Percentiles rank a stretch among this genome's conserved stretches.
These are phyloP conservation scores for Theileria annulata DNA, from an alignment of 169 alveolate species.

Conservation along the genomic window DNA sequence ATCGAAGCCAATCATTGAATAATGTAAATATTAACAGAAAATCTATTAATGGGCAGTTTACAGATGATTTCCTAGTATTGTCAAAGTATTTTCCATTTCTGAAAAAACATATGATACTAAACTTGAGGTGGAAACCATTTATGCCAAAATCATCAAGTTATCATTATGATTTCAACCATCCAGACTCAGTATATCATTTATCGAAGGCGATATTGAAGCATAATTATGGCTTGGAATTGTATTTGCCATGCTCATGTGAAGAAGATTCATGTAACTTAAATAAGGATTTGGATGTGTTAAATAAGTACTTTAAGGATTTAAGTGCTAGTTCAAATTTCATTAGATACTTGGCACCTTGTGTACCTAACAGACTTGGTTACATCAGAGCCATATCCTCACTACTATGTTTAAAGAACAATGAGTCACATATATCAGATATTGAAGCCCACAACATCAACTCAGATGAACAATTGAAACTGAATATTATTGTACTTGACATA, in stretches of 20 bases:
- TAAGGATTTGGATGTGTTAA: background rate
- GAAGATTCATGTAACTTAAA: background rate
- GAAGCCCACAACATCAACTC: background rate
- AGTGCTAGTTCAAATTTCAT: background rate
- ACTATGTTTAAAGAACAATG: conserved; percentile 23
- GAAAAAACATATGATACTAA: conserved; percentile 55
- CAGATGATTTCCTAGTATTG: conserved; percentile 43
- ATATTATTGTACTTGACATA: conserved; percentile 69
- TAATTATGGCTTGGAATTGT: conserved; percentile 38
- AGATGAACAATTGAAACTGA: conserved; percentile 29
- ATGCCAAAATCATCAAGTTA: conserved; percentile 54
- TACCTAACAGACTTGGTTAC: conserved; percentile 75
- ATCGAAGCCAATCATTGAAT: background rate
- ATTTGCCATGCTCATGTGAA: conserved; percentile 62
- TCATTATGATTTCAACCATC: conserved; percentile 59
- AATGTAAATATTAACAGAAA: too few relatives aligned
- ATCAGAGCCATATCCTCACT: conserved; percentile 65
- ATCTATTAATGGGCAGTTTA: background rate
- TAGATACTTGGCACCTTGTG: conserved; percentile 70
- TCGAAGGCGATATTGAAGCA: conserved; percentile 52
- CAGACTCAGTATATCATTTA: conserved; percentile 63
- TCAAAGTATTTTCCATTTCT: conserved; percentile 46
- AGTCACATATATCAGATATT: background rate
- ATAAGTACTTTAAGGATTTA: background rate
- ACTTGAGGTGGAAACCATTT: conserved; percentile 50